A percentile compares a stretch with the other conserved stretches of the same genome.
Conservation (phyloP, 257 asterid species). For the Solanum medicagineum region DNA sequence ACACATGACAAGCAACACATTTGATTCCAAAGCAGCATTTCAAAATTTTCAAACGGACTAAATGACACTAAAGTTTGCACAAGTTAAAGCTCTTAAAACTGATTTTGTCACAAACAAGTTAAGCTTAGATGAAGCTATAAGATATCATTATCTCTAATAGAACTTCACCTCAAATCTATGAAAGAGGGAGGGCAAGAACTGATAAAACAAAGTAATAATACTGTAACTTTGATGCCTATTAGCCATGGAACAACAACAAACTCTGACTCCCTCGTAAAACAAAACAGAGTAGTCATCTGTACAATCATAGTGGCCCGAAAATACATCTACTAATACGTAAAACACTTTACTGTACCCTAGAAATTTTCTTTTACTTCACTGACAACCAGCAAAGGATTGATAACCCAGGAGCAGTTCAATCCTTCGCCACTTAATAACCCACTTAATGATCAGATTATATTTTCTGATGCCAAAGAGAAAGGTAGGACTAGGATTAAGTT, state of each 20-base stretch:
- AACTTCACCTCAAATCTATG: background rate
- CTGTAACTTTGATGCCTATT: background rate
- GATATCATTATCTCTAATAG: background rate
- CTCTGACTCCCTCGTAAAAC: background rate
- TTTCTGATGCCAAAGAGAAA: background rate
- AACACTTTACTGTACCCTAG: background rate
- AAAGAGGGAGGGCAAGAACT: background rate
- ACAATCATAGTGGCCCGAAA: background rate
- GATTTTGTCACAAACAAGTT: background rate
- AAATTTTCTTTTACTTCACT: background rate
- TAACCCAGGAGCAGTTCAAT: conserved; percentile 13
- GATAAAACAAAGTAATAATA: background rate
- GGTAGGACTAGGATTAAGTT: background rate
- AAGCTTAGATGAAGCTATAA: background rate
- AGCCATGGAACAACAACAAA: background rate
- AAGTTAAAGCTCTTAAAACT: background rate
- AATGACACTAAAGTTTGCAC: background rate
- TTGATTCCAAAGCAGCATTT: too few species aligned
- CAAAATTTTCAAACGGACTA: background rate
- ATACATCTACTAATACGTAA: background rate
- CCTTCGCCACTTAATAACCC: background rate
- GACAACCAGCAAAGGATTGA: conserved; percentile 5
- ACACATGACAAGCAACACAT: too few species aligned
- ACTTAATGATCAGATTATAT: background rate
- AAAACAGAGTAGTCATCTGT: background rate